Evolutionary conservation across 495 filamentous ascomycete species (phyloP).

Genomic region (Podospora pseudocomata): DNA sequence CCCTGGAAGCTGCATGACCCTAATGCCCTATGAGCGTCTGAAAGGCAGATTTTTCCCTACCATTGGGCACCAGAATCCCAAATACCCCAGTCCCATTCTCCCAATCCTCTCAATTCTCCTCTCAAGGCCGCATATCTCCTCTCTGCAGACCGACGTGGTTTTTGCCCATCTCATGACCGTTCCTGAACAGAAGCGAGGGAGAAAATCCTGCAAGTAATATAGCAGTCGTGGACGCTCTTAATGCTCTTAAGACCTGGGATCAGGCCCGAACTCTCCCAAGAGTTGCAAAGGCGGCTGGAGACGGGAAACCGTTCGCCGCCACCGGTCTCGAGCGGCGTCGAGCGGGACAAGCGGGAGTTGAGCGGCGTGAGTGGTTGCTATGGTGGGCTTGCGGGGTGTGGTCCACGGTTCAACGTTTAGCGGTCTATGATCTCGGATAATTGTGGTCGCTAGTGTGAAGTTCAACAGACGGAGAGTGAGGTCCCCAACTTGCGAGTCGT

Average conservation of each 20-base stretch:
- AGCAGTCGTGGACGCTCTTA: background rate
- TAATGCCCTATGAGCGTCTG: slow-evolving; percentile 37
- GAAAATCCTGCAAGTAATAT: background rate
- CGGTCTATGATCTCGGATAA: slow-evolving; percentile 15
- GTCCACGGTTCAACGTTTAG: background rate
- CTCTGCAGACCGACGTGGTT: background rate
- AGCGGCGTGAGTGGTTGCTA: slow-evolving; percentile 12
- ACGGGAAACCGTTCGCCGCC: slow-evolving; percentile 17
- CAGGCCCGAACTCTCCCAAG: background rate
- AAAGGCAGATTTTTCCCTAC: slow-evolving; percentile 22
- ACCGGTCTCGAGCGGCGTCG: slow-evolving; percentile 15
- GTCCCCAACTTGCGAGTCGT: background rate
- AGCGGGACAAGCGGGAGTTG: slow-evolving; percentile 12
- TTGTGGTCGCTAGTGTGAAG: slow-evolving; percentile 9
- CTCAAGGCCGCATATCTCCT: too few relatives aligned
- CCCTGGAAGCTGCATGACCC: slow-evolving; percentile 32
- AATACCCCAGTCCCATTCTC: slow-evolving; percentile 13
- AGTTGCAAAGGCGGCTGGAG: slow-evolving; percentile 10
- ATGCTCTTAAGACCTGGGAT: slow-evolving; percentile 10
- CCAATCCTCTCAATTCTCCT: slow-evolving; percentile 4
- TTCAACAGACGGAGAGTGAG: background rate
- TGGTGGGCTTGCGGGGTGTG: background rate
- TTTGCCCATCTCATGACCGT: background rate
- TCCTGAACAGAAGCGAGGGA: background rate
- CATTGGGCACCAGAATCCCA: slow-evolving; percentile 34